phyloP scores from a whole-genome alignment of 1,284 basidiomycete genomes.

The Phaffia rhodozyma region DNA sequence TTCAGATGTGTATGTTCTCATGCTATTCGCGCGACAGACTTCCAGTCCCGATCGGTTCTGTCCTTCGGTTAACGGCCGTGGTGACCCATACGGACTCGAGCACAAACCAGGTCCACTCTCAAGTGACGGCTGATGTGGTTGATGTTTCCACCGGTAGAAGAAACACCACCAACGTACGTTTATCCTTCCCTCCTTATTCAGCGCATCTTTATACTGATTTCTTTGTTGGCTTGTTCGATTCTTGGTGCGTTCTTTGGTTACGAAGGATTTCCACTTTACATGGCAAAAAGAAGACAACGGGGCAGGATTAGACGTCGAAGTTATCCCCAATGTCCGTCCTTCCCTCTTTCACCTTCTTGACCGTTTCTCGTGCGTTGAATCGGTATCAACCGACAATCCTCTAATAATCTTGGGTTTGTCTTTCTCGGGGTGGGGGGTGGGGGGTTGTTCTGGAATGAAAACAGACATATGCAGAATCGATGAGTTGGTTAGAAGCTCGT shows the following conservation, averaged over 20 bases:
- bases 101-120: slow-evolving; percentile 46
- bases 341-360: background rate
- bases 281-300: slow-evolving; percentile 4
- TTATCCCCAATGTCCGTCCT: background rate
- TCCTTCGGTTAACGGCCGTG: slow-evolving; percentile 56
- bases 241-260: too few relatives aligned
- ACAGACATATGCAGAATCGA: slow-evolving; percentile 48
- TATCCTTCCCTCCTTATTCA: background rate
- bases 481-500: slow-evolving; percentile 67
- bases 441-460: slow-evolving; percentile 10
- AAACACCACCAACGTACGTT: slow-evolving; percentile 45
- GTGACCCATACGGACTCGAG: slow-evolving; percentile 38
- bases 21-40: slow-evolving; percentile 29
- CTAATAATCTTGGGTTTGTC: background rate
- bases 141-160: slow-evolving; percentile 57
- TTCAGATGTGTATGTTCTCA: background rate
- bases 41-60: slow-evolving; percentile 71
- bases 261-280: slow-evolving; percentile 37
- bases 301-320: too few relatives aligned
- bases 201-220: background rate
- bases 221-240: background rate
- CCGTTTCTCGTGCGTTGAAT: background rate
- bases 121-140: slow-evolving; percentile 62
- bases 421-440: background rate
- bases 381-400: slow-evolving; percentile 45